Conservation (phyloP, 164 flowering plant genomes). For the Nymphaea thermarum region DNA sequence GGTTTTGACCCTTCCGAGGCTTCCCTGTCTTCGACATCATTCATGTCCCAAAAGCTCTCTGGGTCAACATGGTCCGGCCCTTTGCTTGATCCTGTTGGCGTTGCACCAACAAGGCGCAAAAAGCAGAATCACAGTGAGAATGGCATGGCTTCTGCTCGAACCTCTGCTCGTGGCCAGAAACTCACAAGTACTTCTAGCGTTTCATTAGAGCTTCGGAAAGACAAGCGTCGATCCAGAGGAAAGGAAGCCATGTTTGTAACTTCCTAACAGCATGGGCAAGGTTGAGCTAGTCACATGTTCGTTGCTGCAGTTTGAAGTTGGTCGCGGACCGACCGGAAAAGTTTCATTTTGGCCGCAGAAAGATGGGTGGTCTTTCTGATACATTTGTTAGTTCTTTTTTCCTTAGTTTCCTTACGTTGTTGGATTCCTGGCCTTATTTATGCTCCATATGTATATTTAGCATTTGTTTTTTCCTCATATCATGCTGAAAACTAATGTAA, state of each 20-base stretch:
- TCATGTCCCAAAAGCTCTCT: slow-evolving; percentile 49
- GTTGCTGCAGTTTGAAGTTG: neutral
- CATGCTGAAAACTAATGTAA: neutral
- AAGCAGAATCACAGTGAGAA: slow-evolving; percentile 22
- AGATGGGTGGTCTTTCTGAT: neutral
- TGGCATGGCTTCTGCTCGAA: slow-evolving; percentile 7
- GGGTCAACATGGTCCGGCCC: slow-evolving; percentile 93
- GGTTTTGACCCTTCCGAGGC: slow-evolving; percentile 60
- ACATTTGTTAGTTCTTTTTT: neutral
- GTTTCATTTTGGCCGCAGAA: neutral
- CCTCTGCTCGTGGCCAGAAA: slow-evolving; percentile 14
- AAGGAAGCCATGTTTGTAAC: slow-evolving; percentile 15
- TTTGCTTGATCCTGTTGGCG: slow-evolving; percentile 38
- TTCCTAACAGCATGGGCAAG: neutral
- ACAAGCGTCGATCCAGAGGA: slow-evolving; percentile 19
- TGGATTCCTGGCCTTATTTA: neutral
- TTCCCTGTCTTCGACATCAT: slow-evolving; percentile 64
- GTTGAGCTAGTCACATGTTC: neutral
- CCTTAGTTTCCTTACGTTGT: neutral
- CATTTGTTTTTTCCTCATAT: neutral
- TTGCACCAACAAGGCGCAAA: slow-evolving; percentile 40
- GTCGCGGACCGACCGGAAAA: neutral
- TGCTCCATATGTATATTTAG: neutral
- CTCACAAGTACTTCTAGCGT: neutral
- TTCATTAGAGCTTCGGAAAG: slow-evolving; percentile 18